Percentiles rank a stretch among this genome's conserved stretches.
Evolutionary conservation across 345 rosid species (phyloP).

Genomic region (Xanthoceras sorbifolium): DNA sequence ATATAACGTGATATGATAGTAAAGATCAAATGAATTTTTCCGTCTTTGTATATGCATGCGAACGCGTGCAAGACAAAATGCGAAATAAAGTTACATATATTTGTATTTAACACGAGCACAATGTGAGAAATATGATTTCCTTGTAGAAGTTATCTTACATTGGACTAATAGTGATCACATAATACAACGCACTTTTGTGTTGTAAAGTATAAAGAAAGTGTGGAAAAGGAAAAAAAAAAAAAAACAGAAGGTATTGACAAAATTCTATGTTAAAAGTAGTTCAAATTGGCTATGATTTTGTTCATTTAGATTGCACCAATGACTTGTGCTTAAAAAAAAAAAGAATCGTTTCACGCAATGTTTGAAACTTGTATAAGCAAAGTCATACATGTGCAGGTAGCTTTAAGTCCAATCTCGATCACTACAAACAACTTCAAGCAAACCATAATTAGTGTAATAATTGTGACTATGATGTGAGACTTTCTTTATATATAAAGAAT

Average conservation of each 20-base stretch:
- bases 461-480: neutral
- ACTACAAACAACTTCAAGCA: neutral
- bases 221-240: neutral
- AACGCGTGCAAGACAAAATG: too few species aligned
- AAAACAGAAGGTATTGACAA: neutral
- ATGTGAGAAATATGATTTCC: neutral
- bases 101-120: neutral
- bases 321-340: neutral
- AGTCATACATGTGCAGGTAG: too few species aligned
- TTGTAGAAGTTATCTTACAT: neutral
- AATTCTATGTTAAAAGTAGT: neutral
- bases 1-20: too few species aligned
- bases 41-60: too few species aligned
- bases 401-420: too few species aligned
- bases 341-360: neutral
- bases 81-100: too few species aligned
- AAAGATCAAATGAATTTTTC: too few species aligned
- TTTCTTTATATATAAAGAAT: too few species aligned
- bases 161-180: neutral
- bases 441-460: neutral
- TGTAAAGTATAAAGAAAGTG: neutral
- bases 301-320: too few species aligned
- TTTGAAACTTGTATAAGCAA: too few species aligned
- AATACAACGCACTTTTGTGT: neutral
- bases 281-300: neutral